Evolutionary conservation across 768 basidiomycete species (phyloP).

Genomic region (Suillus decipiens): DNA sequence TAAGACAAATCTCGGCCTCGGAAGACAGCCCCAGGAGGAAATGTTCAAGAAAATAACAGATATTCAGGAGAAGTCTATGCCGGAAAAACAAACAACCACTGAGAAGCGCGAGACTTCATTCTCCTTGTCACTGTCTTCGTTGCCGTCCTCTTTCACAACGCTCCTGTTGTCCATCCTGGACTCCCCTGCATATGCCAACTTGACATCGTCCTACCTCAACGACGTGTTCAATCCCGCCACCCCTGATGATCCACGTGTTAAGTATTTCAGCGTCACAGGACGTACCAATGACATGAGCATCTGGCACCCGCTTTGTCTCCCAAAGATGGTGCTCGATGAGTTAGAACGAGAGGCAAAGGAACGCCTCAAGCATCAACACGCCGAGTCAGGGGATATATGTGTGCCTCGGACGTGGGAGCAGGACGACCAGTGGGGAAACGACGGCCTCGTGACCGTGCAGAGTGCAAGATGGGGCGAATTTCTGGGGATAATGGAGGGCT

Average conservation of each 20-base stretch:
- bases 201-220: constrained; percentile 82
- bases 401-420: constrained; percentile 45
- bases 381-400: constrained; percentile 16
- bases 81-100: constrained; percentile 3
- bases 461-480: constrained; percentile 97
- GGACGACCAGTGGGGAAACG: constrained; percentile 77
- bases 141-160: constrained; percentile 84
- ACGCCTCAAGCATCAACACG: constrained; percentile 41
- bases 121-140: constrained; percentile 56
- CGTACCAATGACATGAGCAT: constrained; percentile 65
- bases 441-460: constrained; percentile 89
- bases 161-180: constrained; percentile 88
- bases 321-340: constrained; percentile 91
- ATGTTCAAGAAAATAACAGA: constrained; percentile 9
- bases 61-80: not conserved
- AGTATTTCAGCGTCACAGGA: constrained; percentile 91
- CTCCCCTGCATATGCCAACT: constrained; percentile 94
- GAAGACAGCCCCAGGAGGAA: constrained; percentile 48
- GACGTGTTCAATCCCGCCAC: constrained; percentile 80
- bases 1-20: constrained; percentile 91
- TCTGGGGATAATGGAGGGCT: constrained; percentile 83
- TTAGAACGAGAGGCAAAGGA: constrained; percentile 64
- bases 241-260: constrained; percentile 77
- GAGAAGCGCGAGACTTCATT: constrained; percentile 35
- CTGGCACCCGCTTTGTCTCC: constrained; percentile 97